Percentiles rank a stretch among this genome's conserved stretches.
phyloP scores from a whole-genome alignment of 129 eudicot species.

The Escallonia rubra region DNA sequence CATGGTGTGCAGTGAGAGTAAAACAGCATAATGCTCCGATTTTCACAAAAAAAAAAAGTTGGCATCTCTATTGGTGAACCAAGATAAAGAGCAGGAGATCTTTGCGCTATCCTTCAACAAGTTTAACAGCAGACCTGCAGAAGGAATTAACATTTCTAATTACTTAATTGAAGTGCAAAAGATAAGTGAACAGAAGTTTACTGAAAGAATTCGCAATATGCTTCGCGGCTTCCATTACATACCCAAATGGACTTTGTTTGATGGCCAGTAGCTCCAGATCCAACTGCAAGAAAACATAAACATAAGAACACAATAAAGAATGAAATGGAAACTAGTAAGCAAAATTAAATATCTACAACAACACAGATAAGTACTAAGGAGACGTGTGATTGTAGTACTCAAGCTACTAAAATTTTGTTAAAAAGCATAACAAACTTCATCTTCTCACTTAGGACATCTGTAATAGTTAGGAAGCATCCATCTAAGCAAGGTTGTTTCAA shows the following conservation, averaged over 20 bases:
- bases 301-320: background rate
- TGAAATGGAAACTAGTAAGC: background rate
- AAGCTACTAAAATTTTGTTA: background rate
- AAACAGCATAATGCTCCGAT: conserved; percentile 19
- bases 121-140: conserved; percentile 71
- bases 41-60: conserved; percentile 10
- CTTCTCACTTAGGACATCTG: too few relatives aligned
- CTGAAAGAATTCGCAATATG: background rate
- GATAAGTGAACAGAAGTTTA: background rate
- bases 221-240: conserved; percentile 17
- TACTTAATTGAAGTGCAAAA: background rate
- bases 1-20: conserved; percentile 22
- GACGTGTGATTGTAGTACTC: background rate
- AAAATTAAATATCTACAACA: background rate
- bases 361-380: background rate
- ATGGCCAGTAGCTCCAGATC: conserved; percentile 78
- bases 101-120: conserved; percentile 61
- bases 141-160: conserved; percentile 1
- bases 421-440: too few relatives aligned
- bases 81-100: conserved; percentile 11
- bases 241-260: conserved; percentile 96
- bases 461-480: too few relatives aligned
- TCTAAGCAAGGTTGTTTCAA: too few relatives aligned
- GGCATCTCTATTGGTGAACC: conserved; percentile 19
- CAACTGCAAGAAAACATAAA: conserved; percentile 43